Percentiles rank a stretch among this genome's conserved stretches.
Conservation (phyloP, 352 stramenopile species). For the Phytophthora podocarpi region DNA sequence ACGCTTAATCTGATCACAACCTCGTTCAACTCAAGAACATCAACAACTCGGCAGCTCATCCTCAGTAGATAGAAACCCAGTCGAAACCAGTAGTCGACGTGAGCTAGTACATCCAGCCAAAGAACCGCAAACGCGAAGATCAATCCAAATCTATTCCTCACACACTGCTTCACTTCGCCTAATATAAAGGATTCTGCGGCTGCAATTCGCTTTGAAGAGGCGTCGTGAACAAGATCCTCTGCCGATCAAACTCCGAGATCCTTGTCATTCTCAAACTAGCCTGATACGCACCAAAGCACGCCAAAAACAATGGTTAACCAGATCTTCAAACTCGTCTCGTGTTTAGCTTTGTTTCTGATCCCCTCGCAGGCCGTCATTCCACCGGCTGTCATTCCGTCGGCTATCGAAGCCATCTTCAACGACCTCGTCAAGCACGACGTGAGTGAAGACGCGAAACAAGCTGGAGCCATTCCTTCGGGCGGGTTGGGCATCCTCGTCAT, state of each 20-base stretch:
- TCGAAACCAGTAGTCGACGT: not conserved
- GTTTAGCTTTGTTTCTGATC: slow-evolving; percentile 1
- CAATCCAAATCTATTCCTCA: too few species aligned
- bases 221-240: not conserved
- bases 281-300: not conserved
- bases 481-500: slow-evolving; percentile 88
- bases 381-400: slow-evolving; percentile 4
- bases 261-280: not conserved
- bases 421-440: slow-evolving; percentile 20
- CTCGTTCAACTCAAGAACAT: not conserved
- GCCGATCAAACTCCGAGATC: not conserved
- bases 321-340: not conserved
- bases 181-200: not conserved
- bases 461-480: slow-evolving; percentile 33
- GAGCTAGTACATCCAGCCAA: not conserved
- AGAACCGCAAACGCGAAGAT: too few species aligned
- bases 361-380: not conserved
- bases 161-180: not conserved
- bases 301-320: not conserved
- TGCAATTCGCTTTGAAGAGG: not conserved
- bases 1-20: not conserved
- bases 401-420: slow-evolving; percentile 2
- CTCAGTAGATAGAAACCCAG: not conserved
- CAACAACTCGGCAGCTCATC: not conserved
- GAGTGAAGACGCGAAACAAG: slow-evolving; percentile 36